Conservation (phyloP, 1,284 basidiomycete species). For the Rhodotorula mucilaginosa region DNA sequence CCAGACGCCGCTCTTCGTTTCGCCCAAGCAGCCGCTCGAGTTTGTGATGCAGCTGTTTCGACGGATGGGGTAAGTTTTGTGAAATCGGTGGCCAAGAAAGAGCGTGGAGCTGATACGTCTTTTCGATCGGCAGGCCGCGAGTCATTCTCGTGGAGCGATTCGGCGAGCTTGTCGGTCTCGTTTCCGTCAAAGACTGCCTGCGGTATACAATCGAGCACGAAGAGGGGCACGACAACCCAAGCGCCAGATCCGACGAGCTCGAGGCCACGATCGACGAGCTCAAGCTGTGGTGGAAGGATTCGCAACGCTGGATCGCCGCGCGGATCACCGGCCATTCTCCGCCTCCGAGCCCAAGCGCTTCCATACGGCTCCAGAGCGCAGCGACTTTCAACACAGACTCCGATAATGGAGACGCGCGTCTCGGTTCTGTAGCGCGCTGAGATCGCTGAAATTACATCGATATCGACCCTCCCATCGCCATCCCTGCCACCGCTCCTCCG, state of each 20-base stretch:
- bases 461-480: not conserved
- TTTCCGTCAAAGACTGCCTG: constrained; percentile 94
- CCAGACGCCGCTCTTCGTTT: constrained; percentile 87
- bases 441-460: not conserved
- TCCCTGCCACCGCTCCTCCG: not conserved
- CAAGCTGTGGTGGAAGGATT: constrained; percentile 39
- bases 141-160: constrained; percentile 87
- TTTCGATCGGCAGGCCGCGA: constrained; percentile 64
- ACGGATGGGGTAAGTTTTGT: constrained; percentile 73
- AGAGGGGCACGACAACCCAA: constrained; percentile 11
- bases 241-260: constrained; percentile 36
- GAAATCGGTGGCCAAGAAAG: not conserved
- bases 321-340: constrained; percentile 14
- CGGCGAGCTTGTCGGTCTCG: constrained; percentile 77
- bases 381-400: not conserved
- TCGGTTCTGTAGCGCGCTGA: not conserved
- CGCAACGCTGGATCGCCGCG: constrained; percentile 17
- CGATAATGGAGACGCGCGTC: not conserved
- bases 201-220: constrained; percentile 42
- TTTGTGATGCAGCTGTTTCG: constrained; percentile 96
- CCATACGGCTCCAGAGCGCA: constrained; percentile 1
- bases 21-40: constrained; percentile 88
- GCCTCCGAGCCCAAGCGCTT: constrained; percentile 2
- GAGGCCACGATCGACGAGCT: constrained; percentile 45
- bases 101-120: not conserved